phyloP scores from a whole-genome alignment of 495 filamentous ascomycete genomes.

The Endocarpon pusillum region DNA sequence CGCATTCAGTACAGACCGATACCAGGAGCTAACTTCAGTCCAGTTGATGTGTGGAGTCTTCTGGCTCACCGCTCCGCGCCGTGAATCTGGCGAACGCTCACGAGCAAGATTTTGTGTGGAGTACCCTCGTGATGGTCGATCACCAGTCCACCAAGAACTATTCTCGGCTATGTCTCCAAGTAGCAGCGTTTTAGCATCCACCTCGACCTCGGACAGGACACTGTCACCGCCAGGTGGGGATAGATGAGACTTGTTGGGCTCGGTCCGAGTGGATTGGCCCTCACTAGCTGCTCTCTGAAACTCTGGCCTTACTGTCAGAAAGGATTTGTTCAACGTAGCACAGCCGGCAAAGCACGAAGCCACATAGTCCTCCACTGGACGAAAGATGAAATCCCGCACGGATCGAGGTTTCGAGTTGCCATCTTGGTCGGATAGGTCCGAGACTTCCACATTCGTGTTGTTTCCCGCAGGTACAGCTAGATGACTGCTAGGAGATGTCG shows the following conservation, averaged over 20 bases:
- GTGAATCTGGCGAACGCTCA: conserved; percentile 11
- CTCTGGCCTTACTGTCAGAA: conserved; percentile 30
- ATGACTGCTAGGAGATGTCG: too few species aligned
- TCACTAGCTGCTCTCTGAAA: conserved; percentile 24
- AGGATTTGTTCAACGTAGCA: conserved; percentile 58
- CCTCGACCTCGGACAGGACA: conserved; percentile 17
- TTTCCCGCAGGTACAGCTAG: too few species aligned
- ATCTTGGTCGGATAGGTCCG: too few species aligned
- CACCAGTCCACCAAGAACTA: conserved; percentile 67
- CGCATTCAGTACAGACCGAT: conserved; percentile 47
- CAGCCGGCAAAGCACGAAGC: conserved; percentile 46
- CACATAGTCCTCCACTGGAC: conserved; percentile 60
- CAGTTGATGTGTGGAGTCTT: conserved; percentile 64
- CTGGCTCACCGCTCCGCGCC: conserved; percentile 30
- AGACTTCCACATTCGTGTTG: too few species aligned
- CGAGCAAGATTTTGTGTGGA: conserved; percentile 12
- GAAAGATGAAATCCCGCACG: too few species aligned
- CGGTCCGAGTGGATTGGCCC: too few species aligned
- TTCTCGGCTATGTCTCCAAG: conserved; percentile 72
- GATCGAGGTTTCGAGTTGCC: too few species aligned
- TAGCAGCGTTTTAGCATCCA: conserved; percentile 64
- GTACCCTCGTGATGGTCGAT: conserved; percentile 18
- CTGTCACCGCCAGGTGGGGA: conserved; percentile 14
- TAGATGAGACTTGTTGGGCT: conserved; percentile 7
- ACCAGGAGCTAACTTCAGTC: conserved; percentile 56